Base-by-base conservation (phyloP, 257 asterid genomes). In the Henckelia pumila region DNA sequence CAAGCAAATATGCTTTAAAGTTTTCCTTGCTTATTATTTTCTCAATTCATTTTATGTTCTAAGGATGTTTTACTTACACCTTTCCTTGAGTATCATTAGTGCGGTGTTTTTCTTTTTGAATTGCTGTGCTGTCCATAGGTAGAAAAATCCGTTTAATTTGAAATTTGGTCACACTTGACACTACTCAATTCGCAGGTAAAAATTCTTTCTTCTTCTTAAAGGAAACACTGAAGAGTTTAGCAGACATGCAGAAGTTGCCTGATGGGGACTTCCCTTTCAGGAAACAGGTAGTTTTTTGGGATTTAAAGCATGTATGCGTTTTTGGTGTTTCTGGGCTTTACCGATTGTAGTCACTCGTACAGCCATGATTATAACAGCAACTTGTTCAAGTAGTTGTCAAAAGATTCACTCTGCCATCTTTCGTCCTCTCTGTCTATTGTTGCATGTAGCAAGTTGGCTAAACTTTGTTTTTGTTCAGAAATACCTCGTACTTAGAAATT, bases 251-350 rank as follows among this genome's bases (percentile, higher is more conserved):
- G 74, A 82, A 84, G 76, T 70, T 84, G 82, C 95, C 91, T 52
- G 97, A 91, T 60, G 91, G 74, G 77, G 96, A 88, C 79, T 86
- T 91, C 57, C 78, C 87, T 59, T 84, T 76, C 72, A 85, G 86
- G 79, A 87, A 88, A 73, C 88, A 91, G 97, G 99, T 90, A 79
- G 76, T 61, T 61, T 7, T 61, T 64, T 30, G 63, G 52, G 62
- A n/a, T 50, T 57, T 37, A 37, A 25, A 11, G 59, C 62, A 24
- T 52, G 24, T 23, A 52, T 44, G n/a, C 59, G 73, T 55, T 55
- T 32, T 9, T 4, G 8, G 35, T 20, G 26, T 32, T 58, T 59
- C 16, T 37, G 33, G 14, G 40, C 11, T 35, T 35, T 35, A 35
- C 37, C 0, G 16, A 68, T 40, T 63, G 10, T 52, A 24, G n/a